Evolutionary conservation across 108 stramenopile species (phyloP).

Genomic region (Cyclostephanos invisitatus): DNA sequence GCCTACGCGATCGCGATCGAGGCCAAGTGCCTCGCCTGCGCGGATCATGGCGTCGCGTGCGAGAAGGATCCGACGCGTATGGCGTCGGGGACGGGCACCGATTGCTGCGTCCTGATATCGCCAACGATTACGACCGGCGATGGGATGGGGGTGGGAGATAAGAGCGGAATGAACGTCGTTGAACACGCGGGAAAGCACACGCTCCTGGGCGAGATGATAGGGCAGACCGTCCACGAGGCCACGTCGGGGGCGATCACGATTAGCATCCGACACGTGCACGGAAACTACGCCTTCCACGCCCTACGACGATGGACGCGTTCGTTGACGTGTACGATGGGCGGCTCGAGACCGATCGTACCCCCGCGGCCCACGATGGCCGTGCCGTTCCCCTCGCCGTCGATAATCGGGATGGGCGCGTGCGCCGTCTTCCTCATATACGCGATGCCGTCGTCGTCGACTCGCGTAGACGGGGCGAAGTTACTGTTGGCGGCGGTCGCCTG

Average conservation of each 20-base stretch:
- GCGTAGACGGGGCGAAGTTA: constrained; percentile 16
- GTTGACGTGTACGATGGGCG: constrained; percentile 25
- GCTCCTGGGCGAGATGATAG: constrained; percentile 49
- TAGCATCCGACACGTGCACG: constrained; percentile 41
- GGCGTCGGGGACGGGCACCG: constrained; percentile 55
- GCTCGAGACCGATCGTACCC: constrained; percentile 32
- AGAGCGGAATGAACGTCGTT: neutral
- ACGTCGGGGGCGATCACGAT: constrained; percentile 57
- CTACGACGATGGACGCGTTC: constrained; percentile 28
- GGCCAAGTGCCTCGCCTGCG: constrained; percentile 46
- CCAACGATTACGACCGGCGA: neutral
- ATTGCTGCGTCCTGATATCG: constrained; percentile 34
- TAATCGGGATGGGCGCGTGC: constrained; percentile 13
- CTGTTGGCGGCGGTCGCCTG: constrained; percentile 34
- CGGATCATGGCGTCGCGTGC: constrained; percentile 34
- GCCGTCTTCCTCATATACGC: constrained; percentile 9
- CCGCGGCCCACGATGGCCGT: constrained; percentile 45
- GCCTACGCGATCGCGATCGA: constrained; percentile 58
- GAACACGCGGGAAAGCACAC: constrained; percentile 55
- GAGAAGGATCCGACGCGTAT: constrained; percentile 29
- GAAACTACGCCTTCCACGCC: constrained; percentile 20
- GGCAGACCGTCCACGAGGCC: constrained; percentile 61
- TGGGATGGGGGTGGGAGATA: neutral
- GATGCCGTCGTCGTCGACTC: neutral
- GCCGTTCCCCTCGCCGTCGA: constrained; percentile 18